Percentiles rank a stretch among this genome's conserved stretches.
phyloP scores from a whole-genome alignment of 2,329 filamentous ascomycete species.

The Botryotinia globosa region DNA sequence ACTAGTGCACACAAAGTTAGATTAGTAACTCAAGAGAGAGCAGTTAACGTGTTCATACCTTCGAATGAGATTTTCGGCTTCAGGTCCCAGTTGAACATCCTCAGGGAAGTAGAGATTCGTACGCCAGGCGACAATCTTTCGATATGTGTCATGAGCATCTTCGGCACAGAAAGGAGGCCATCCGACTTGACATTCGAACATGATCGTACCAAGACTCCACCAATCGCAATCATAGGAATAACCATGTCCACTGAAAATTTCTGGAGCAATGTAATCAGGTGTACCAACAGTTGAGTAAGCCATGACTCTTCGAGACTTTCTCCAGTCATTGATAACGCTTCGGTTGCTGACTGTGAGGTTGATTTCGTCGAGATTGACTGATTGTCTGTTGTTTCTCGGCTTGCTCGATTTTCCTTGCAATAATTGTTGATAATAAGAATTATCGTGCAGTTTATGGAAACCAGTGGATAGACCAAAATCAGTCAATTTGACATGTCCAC shows the following conservation, averaged over 20 bases:
- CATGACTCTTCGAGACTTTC: slow-evolving; percentile 90
- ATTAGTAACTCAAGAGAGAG: slow-evolving; percentile 12
- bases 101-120: slow-evolving; percentile 95
- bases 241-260: slow-evolving; percentile 95
- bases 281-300: slow-evolving; percentile 98
- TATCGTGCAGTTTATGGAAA: slow-evolving; percentile 96
- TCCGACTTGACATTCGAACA: slow-evolving; percentile 98
- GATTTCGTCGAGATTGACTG: slow-evolving; percentile 95
- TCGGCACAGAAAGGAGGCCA: slow-evolving; percentile 99
- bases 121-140: slow-evolving; percentile 98
- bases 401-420: slow-evolving; percentile 73
- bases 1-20: slow-evolving; percentile 47
- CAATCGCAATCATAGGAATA: slow-evolving; percentile 98
- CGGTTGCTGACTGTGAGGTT: slow-evolving; percentile 97
- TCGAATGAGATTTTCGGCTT: slow-evolving; percentile 89
- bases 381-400: slow-evolving; percentile 76
- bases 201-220: slow-evolving; percentile 98
- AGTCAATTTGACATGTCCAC: slow-evolving; percentile 95
- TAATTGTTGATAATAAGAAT: slow-evolving; percentile 96
- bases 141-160: slow-evolving; percentile 95
- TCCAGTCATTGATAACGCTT: slow-evolving; percentile 97
- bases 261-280: slow-evolving; percentile 96
- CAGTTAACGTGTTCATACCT: slow-evolving; percentile 55
- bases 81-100: slow-evolving; percentile 81
- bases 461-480: slow-evolving; percentile 97